Evolutionary conservation across 2,329 filamentous ascomycete genomes (phyloP), one percentile per base, ranked within the genome.

Genomic region (Geosmithia putterillii): DNA sequence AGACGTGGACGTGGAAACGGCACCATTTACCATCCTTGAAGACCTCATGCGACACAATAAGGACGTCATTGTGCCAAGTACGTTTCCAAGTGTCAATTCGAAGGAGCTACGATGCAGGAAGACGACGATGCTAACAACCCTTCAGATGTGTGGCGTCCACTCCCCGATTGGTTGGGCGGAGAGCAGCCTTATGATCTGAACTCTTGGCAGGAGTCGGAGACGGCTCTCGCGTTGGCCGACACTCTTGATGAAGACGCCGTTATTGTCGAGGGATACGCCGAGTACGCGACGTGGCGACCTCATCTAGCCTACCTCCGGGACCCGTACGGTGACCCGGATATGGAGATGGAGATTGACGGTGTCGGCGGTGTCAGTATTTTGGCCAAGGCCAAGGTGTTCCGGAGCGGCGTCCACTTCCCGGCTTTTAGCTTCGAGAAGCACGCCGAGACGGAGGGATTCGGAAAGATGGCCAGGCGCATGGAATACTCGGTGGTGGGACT

Each of bases 391-490:
- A 84, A 83, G 54, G 92, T 98, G 1, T 98, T 98, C 70, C 80
- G 92, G 48, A 83, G 86, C 39, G 92, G 92, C 38, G 90, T 94
- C 28, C 92, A 98, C 63, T 98, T 98, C 65, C 92, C 92, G 3
- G 92, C 92, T 2, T 98, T 98, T 60, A 95, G 88, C 59, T 98
- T 98, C 51, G 87, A 98, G 64, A 95, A 94, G 66, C 92, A 98
- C 61, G 92, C 92, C 6, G 92, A 98, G 63, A 98, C 92, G 0
- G 92, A 98, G 67, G 92, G 88, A 0, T 98, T 98, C 59, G 92
- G 92, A 65, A 98, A 98, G 89, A 98, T 98, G 92, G 86, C 92
- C 15, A 92, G 87, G 62, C 82, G 86, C 47, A 96, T 98, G 92
- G 74, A 84, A 46, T 96, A 86, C 57, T 95, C 89, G 0, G 92